Conservation (phyloP, 352 stramenopile genomes). For the Pythium brachiatum region DNA sequence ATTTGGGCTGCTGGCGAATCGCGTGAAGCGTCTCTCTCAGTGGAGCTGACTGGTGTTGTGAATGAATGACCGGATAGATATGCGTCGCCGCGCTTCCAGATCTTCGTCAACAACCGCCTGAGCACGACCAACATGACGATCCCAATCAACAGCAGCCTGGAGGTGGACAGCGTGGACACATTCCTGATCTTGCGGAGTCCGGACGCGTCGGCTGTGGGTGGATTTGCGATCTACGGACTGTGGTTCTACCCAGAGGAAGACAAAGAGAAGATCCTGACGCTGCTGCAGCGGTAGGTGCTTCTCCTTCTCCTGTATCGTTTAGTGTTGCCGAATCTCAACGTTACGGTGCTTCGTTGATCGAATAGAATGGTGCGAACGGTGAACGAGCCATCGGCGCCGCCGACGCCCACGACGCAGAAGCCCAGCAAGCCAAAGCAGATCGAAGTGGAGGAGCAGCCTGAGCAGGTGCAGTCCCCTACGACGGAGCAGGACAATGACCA, state of each 20-base stretch:
- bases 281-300: slow-evolving; percentile 57
- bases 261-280: slow-evolving; percentile 69
- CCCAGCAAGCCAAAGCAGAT: slow-evolving; percentile 13
- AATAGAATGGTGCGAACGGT: slow-evolving; percentile 59
- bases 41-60: not conserved
- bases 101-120: slow-evolving; percentile 89
- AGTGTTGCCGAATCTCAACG: not conserved
- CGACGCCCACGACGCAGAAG: slow-evolving; percentile 18
- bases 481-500: slow-evolving; percentile 14
- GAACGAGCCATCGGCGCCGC: slow-evolving; percentile 33
- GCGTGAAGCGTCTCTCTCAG: not conserved
- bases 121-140: slow-evolving; percentile 88
- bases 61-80: slow-evolving; percentile 40
- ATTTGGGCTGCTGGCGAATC: not conserved
- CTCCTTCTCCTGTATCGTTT: not conserved
- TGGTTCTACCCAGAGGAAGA: slow-evolving; percentile 89
- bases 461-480: slow-evolving; percentile 9
- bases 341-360: not conserved
- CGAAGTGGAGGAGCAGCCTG: slow-evolving; percentile 19
- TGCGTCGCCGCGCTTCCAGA: slow-evolving; percentile 75
- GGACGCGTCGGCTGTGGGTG: slow-evolving; percentile 27
- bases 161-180: slow-evolving; percentile 82
- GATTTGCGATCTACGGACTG: slow-evolving; percentile 81
- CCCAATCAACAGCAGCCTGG: slow-evolving; percentile 58
- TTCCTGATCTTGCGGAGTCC: slow-evolving; percentile 83